Evolutionary conservation across 768 basidiomycete species (phyloP).

Genomic region (Rhodotorula toruloides): DNA sequence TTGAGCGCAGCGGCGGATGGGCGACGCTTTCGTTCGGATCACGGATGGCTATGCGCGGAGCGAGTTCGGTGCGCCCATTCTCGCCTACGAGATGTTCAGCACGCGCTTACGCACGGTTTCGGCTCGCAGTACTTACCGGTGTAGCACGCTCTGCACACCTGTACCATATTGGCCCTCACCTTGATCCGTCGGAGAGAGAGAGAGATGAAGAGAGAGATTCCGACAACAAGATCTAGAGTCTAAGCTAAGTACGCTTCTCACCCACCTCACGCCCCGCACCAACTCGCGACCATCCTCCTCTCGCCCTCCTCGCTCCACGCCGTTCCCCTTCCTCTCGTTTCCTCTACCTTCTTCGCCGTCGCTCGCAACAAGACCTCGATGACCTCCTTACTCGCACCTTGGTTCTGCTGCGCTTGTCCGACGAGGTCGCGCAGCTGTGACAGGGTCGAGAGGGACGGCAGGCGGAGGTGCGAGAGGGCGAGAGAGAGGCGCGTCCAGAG

Average conservation of each 20-base stretch:
- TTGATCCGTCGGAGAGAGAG: too few relatives aligned
- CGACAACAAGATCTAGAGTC: too few relatives aligned
- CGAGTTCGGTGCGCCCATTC: constrained; percentile 33
- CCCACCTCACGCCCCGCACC: too few relatives aligned
- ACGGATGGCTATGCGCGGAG: constrained; percentile 34
- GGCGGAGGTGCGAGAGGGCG: background rate
- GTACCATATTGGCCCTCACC: too few relatives aligned
- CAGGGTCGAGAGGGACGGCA: constrained; percentile 4
- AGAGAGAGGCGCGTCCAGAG: background rate
- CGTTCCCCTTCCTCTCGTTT: background rate
- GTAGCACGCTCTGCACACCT: too few relatives aligned
- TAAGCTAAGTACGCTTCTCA: too few relatives aligned
- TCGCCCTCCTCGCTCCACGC: background rate
- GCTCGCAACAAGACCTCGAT: background rate
- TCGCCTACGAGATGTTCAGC: too few relatives aligned
- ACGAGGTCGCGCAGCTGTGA: constrained; percentile 2
- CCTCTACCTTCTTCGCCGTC: background rate
- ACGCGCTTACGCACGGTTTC: too few relatives aligned
- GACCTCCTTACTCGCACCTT: background rate
- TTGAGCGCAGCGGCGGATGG: constrained; percentile 25
- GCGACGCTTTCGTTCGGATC: constrained; percentile 32
- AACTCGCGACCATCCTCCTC: background rate
- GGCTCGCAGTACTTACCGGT: too few relatives aligned
- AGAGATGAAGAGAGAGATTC: too few relatives aligned
- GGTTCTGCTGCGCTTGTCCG: background rate